Evolutionary conservation across 768 basidiomycete species (phyloP).

Genomic region (Lactifluus echinatus): DNA sequence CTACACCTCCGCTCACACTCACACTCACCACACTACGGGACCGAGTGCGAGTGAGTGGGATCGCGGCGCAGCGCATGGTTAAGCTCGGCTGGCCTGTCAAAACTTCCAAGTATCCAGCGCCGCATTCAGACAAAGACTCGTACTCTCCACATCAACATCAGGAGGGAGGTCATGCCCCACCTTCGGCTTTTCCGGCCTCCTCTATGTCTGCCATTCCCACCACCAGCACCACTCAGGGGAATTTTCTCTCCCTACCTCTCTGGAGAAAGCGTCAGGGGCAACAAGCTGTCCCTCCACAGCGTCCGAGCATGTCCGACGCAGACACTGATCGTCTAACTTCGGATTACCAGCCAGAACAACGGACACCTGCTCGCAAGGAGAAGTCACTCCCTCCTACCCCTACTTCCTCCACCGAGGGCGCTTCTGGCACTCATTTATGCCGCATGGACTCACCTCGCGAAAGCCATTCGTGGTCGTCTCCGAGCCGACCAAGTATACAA

Average conservation of each 20-base stretch:
- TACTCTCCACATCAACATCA: background rate
- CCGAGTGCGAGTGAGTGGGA: background rate
- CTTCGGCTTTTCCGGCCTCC: conserved; percentile 1
- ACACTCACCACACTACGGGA: background rate
- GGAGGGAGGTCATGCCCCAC: conserved; percentile 7
- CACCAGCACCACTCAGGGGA: conserved; percentile 33
- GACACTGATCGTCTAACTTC: conserved; percentile 24
- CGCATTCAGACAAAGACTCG: conserved; percentile 1
- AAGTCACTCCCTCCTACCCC: conserved; percentile 31
- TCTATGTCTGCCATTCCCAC: conserved; percentile 18
- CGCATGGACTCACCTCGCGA: background rate
- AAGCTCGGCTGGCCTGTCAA: conserved; percentile 14
- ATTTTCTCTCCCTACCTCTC: conserved; percentile 58
- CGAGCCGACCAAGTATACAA: background rate
- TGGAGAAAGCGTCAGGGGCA: conserved; percentile 49
- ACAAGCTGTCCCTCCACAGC: conserved; percentile 24
- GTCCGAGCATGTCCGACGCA: conserved; percentile 25
- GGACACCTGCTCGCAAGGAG: conserved; percentile 12
- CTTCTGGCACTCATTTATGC: conserved; percentile 1
- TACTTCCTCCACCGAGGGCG: conserved; percentile 18
- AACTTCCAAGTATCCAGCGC: background rate
- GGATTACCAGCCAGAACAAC: background rate
- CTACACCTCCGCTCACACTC: background rate
- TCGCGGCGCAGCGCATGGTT: conserved; percentile 11
- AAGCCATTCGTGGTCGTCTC: background rate